Conservation (phyloP, 2,329 filamentous ascomycete species). For the Aspergillus fumigatus region DNA sequence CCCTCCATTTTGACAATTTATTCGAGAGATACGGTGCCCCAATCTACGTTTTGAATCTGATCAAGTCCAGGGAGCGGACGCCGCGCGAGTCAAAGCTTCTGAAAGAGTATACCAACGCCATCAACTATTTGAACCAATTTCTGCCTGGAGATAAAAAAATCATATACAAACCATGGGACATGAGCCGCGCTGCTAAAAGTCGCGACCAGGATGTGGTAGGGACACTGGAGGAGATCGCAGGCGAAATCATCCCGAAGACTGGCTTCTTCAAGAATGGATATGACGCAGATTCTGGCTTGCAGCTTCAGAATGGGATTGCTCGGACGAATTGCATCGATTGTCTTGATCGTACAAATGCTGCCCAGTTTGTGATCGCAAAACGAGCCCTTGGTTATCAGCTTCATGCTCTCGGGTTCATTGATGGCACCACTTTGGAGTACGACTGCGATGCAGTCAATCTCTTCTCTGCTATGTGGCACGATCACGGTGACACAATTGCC, state of each 20-base stretch:
- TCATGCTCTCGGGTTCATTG: constrained; percentile 82
- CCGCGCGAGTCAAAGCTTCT: constrained; percentile 89
- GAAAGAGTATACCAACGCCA: constrained; percentile 78
- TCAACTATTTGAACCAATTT: constrained; percentile 92
- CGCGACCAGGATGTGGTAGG: constrained; percentile 92
- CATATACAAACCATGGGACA: constrained; percentile 93
- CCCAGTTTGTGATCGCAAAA: constrained; percentile 97
- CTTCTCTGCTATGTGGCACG: constrained; percentile 97
- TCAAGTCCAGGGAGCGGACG: constrained; percentile 82
- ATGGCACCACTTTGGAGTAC: constrained; percentile 74
- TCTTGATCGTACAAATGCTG: constrained; percentile 92
- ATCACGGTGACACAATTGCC: constrained; percentile 95
- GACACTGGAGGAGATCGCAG: constrained; percentile 82
- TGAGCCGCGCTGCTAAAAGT: constrained; percentile 91
- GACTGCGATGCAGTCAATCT: constrained; percentile 94
- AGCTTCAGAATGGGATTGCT: constrained; percentile 84
- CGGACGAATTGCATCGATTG: constrained; percentile 98
- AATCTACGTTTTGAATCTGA: constrained; percentile 84
- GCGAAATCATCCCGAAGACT: constrained; percentile 77
- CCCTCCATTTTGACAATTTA: constrained; percentile 89
- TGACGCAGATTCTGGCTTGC: constrained; percentile 58
- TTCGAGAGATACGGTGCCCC: constrained; percentile 92
- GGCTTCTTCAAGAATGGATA: constrained; percentile 95
- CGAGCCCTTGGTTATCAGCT: constrained; percentile 87
- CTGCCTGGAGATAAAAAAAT: constrained; percentile 80